Evolutionary conservation across 495 filamentous ascomycete genomes (phyloP).

Genomic region (Xylaria longipes): DNA sequence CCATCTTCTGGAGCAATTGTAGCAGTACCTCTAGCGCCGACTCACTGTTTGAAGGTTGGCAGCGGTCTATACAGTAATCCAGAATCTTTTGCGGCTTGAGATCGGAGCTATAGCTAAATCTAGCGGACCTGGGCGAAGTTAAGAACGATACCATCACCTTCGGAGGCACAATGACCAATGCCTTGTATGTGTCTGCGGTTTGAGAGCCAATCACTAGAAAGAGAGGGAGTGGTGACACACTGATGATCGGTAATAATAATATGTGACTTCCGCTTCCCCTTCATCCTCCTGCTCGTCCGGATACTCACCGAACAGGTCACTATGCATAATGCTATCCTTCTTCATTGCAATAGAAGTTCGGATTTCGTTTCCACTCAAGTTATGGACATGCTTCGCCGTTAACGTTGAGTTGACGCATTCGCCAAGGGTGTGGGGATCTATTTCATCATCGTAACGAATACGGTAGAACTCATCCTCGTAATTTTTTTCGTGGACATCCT

Average conservation of each 20-base stretch:
- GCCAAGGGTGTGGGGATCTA: not conserved
- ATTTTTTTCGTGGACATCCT: not conserved
- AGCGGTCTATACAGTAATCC: constrained; percentile 1
- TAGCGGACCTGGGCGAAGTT: not conserved
- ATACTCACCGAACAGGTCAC: not conserved
- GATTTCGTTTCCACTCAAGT: constrained; percentile 1
- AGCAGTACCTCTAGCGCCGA: not conserved
- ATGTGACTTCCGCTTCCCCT: not conserved
- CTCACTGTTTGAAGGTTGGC: not conserved
- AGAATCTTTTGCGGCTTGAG: not conserved
- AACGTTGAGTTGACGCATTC: not conserved
- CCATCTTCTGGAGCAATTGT: not conserved
- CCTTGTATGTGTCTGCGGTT: constrained; percentile 7
- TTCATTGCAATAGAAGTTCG: not conserved
- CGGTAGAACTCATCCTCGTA: not conserved
- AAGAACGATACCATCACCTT: not conserved
- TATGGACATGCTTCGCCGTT: not conserved
- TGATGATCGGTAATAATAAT: not conserved
- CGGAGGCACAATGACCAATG: constrained; percentile 13
- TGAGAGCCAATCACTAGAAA: not conserved
- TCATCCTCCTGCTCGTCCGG: not conserved
- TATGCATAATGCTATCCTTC: not conserved
- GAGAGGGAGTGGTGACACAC: not conserved
- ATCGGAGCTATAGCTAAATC: not conserved
- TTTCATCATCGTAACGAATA: not conserved